Evolutionary conservation across 306 rosid genomes (phyloP).

Genomic region (Corylus avellana): DNA sequence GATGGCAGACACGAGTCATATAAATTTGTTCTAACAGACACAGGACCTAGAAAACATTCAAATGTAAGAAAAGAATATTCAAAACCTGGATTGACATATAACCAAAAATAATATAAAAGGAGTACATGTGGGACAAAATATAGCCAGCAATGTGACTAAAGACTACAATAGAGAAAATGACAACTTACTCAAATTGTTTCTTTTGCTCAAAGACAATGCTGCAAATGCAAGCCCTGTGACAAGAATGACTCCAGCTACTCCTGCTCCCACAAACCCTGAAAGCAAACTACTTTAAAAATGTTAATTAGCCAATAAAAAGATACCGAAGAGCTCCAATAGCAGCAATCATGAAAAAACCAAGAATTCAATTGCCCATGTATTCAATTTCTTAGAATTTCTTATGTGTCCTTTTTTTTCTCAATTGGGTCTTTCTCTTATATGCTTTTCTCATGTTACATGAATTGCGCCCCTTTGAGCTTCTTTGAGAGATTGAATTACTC

Average conservation of each 20-base stretch:
- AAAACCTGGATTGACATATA: background rate
- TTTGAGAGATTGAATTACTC: too few species aligned
- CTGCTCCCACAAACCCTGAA: slow-evolving; percentile 83
- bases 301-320: slow-evolving; percentile 33
- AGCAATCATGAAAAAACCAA: slow-evolving; percentile 17
- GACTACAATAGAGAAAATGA: slow-evolving; percentile 9
- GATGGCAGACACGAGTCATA: background rate
- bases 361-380: background rate
- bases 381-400: too few species aligned
- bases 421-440: too few species aligned
- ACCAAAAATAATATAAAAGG: background rate
- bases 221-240: slow-evolving; percentile 68
- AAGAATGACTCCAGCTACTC: slow-evolving; percentile 81
- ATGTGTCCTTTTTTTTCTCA: too few species aligned
- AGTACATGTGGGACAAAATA: background rate
- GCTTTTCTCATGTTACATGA: too few species aligned
- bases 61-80: background rate
- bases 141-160: background rate
- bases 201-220: slow-evolving; percentile 64
- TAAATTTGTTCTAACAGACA: slow-evolving; percentile 22
- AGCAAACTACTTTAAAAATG: slow-evolving; percentile 68
- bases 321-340: background rate
- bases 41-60: background rate
- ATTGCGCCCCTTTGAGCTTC: too few species aligned
- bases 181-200: slow-evolving; percentile 57